Evolutionary conservation across 805 yeast species (phyloP).

Genomic region (Pichia pseudocactophila): DNA sequence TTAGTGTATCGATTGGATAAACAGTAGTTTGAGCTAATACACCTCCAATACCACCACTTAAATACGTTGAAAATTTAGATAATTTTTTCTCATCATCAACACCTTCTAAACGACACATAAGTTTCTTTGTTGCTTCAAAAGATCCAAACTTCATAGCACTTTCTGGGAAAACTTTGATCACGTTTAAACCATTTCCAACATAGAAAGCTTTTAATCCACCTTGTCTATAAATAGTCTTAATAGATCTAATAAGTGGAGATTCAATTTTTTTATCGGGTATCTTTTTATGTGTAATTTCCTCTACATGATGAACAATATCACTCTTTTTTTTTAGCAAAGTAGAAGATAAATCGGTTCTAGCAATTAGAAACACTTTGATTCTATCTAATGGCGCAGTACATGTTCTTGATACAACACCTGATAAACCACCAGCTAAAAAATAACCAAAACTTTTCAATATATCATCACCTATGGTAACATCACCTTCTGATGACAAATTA

Average conservation of each 20-base stretch:
- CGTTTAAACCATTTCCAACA: conserved; percentile 91
- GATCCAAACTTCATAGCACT: conserved; percentile 96
- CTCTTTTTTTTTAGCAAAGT: conserved; percentile 53
- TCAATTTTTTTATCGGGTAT: conserved; percentile 39
- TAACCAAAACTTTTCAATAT: conserved; percentile 79
- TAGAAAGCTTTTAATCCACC: conserved; percentile 87
- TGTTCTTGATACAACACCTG: conserved; percentile 93
- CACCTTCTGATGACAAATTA: conserved; percentile 86
- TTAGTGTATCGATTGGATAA: conserved; percentile 91
- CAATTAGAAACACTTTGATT: conserved; percentile 86
- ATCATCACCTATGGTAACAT: conserved; percentile 74
- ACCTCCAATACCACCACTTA: conserved; percentile 96
- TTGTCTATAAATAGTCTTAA: conserved; percentile 69
- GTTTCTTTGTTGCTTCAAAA: conserved; percentile 76
- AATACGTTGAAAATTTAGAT: conserved; percentile 69
- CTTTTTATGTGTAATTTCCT: conserved; percentile 34
- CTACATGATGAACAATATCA: conserved; percentile 26
- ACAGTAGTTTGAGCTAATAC: conserved; percentile 87
- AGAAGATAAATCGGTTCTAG: conserved; percentile 74
- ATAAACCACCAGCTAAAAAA: conserved; percentile 88
- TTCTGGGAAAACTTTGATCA: conserved; percentile 92
- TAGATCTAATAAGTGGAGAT: conserved; percentile 76
- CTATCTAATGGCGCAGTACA: conserved; percentile 97
- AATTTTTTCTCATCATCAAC: conserved; percentile 58
- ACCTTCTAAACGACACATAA: conserved; percentile 69